phyloP scores from a whole-genome alignment of 2,329 filamentous ascomycete species.

The Exophiala phaeomuriformis region DNA sequence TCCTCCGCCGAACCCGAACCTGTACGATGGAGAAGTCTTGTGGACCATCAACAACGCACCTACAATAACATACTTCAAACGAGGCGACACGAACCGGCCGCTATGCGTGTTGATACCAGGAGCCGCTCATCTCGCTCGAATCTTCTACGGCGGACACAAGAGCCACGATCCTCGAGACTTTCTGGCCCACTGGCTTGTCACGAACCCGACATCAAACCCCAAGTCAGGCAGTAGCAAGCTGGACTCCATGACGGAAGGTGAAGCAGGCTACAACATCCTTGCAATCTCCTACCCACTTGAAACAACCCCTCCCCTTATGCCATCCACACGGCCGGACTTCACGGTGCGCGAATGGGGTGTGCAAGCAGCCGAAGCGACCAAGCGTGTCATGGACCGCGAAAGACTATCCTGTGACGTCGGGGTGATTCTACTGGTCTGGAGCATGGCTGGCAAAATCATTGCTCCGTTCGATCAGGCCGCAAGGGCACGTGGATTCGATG shows the following conservation, averaged over 20 bases:
- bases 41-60: constrained; percentile 2
- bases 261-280: neutral
- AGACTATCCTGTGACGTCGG: neutral
- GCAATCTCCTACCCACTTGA: constrained; percentile 4
- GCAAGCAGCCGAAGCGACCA: constrained; percentile 1
- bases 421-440: constrained; percentile 3
- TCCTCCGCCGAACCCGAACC: neutral
- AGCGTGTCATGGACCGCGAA: neutral
- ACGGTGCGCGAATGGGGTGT: constrained; percentile 1
- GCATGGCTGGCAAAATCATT: constrained; percentile 5
- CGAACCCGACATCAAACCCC: no score
- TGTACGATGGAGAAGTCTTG: neutral
- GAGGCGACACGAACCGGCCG: neutral
- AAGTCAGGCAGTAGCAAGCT: no score
- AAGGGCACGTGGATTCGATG: neutral
- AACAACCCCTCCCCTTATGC: neutral
- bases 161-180: constrained; percentile 1
- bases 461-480: neutral
- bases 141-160: constrained; percentile 3
- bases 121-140: constrained; percentile 4
- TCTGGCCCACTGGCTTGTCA: neutral
- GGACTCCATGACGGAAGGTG: no score
- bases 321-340: neutral
- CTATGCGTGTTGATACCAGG: constrained; percentile 3
- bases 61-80: constrained; percentile 3